Percentiles rank a stretch among this genome's conserved stretches.
These are phyloP conservation scores for Amborella trichopoda DNA, from an alignment of 164 flowering plant genomes.

Conservation along the genomic window DNA sequence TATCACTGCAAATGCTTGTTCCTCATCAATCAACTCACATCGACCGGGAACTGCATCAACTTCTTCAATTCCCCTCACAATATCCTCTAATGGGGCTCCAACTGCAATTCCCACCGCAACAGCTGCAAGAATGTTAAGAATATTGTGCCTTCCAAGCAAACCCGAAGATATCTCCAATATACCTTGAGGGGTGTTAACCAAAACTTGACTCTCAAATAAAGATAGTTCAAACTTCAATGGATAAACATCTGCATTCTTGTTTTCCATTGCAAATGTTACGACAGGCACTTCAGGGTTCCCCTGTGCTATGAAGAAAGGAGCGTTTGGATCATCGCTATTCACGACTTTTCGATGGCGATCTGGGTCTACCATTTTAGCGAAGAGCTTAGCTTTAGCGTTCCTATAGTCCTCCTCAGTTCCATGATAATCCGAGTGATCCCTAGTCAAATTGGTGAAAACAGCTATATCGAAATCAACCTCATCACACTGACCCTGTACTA, in stretches of 20 bases:
- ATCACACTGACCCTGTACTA: constrained; percentile 57
- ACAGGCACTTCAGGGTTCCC: constrained; percentile 86
- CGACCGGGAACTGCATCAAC: constrained; percentile 94
- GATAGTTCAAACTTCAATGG: constrained; percentile 78
- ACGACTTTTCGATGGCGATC: constrained; percentile 76
- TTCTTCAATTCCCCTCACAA: constrained; percentile 96
- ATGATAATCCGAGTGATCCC: constrained; percentile 59
- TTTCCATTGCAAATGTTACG: constrained; percentile 80
- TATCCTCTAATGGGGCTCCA: constrained; percentile 87
- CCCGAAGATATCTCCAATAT: constrained; percentile 95
- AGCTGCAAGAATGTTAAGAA: constrained; percentile 86
- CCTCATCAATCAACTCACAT: constrained; percentile 92
- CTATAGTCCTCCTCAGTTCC: constrained; percentile 70
- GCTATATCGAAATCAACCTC: constrained; percentile 94
- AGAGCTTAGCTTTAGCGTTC: constrained; percentile 57
- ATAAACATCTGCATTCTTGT: constrained; percentile 76
- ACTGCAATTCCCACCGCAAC: constrained; percentile 94
- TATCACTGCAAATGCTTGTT: constrained; percentile 85
- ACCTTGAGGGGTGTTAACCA: constrained; percentile 87
- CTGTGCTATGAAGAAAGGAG: constrained; percentile 60
- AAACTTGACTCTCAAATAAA: constrained; percentile 87
- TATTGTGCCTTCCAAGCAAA: constrained; percentile 81
- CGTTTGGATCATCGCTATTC: constrained; percentile 84
- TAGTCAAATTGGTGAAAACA: constrained; percentile 65
- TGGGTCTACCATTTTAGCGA: constrained; percentile 79